Conservation (phyloP, 2,329 filamentous ascomycete genomes). For the Colletotrichum graminicola region DNA sequence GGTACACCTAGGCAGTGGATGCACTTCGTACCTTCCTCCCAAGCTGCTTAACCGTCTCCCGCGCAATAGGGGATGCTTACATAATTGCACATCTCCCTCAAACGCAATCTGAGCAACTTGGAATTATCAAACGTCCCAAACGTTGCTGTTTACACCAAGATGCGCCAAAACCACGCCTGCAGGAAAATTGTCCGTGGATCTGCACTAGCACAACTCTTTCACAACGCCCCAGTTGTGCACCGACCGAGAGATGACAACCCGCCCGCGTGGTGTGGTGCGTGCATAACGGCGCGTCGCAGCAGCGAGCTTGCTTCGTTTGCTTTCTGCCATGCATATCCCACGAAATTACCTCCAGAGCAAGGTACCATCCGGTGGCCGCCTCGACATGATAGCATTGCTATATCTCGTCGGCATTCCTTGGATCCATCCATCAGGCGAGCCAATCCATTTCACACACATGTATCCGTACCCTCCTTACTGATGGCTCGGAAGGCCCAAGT, state of each 20-base stretch:
- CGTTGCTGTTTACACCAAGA: constrained; percentile 6
- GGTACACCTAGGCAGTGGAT: too few relatives aligned
- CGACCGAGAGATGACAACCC: not conserved
- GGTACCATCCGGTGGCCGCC: not conserved
- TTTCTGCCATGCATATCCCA: not conserved
- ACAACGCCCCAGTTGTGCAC: too few relatives aligned
- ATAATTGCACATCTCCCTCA: constrained; percentile 11
- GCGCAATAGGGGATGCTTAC: constrained; percentile 14
- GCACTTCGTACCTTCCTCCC: too few relatives aligned
- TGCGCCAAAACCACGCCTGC: too few relatives aligned
- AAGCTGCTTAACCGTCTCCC: too few relatives aligned
- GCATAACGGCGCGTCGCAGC: constrained; percentile 17
- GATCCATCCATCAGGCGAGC: not conserved
- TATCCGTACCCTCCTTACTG: too few relatives aligned
- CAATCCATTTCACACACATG: constrained; percentile 1
- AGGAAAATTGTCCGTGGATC: constrained; percentile 32
- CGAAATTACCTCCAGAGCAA: not conserved
- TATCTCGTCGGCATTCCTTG: constrained; percentile 28
- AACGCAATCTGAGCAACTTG: constrained; percentile 12
- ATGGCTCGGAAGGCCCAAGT: too few relatives aligned
- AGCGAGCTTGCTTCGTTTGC: not conserved
- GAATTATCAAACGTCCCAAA: constrained; percentile 28
- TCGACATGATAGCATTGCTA: constrained; percentile 7
- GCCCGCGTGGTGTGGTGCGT: not conserved
- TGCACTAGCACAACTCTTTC: constrained; percentile 26